Conservation (phyloP, 2,329 filamentous ascomycete species). For the Xylariaceae sp. region DNA sequence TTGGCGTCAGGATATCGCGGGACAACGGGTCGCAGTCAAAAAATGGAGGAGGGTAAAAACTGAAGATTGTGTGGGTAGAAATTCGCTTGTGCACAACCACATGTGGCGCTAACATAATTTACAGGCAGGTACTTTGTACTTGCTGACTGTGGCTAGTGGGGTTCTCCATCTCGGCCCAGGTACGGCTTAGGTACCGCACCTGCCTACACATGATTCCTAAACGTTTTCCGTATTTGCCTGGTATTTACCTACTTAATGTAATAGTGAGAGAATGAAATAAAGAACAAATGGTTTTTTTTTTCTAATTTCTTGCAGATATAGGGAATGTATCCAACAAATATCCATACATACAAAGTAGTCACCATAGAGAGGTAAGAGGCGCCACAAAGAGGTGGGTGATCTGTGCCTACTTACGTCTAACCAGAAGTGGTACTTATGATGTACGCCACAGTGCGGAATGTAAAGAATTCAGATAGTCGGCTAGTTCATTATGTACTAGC, state of each 20-base stretch:
- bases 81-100: constrained; percentile 23
- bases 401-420: background rate
- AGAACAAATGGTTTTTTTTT: too few species aligned
- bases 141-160: constrained; percentile 7
- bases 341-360: too few species aligned
- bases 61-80: constrained; percentile 24
- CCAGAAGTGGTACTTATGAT: background rate
- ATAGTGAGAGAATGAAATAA: too few species aligned
- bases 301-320: too few species aligned
- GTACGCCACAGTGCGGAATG: background rate
- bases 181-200: background rate
- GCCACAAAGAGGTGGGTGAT: too few species aligned
- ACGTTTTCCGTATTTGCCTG: too few species aligned
- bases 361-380: too few species aligned
- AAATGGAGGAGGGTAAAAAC: constrained; percentile 24
- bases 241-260: too few species aligned
- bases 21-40: constrained; percentile 18
- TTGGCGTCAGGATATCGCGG: constrained; percentile 22
- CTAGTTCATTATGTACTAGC: background rate
- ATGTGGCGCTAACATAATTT: constrained; percentile 11
- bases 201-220: too few species aligned
- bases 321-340: too few species aligned
- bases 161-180: background rate
- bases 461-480: background rate
- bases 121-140: background rate